Evolutionary conservation across 164 flowering plant species (phyloP), one percentile per base, ranked within the genome.

Genomic region (Nymphaea colorata): DNA sequence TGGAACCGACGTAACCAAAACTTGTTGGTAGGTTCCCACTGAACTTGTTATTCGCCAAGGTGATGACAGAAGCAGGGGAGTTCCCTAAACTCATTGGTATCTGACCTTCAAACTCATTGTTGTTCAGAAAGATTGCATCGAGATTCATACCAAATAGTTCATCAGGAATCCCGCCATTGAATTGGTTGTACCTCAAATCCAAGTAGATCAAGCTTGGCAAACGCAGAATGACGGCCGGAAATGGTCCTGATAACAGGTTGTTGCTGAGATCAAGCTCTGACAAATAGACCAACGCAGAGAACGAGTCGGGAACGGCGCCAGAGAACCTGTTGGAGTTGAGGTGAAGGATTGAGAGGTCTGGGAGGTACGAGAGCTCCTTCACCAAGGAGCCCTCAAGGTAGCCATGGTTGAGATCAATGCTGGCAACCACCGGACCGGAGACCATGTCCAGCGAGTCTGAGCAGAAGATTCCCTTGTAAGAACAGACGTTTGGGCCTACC

Each of bases 1-100:
- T 68, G 11, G 88, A 59, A 66, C 86, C 83, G 83, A 79, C 82
- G 79, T 80, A 82, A 3, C 90, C 91, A 67, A 89, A 83, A 69
- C 90, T 86, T 51, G 83, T 17, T 3, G 99, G 99, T 25, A 94
- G 76, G 61, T 64, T 64, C 12, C 99, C 99, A 7, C 64, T 78
- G 59, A 94, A 79, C 67, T 67, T 85, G 79, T 94, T 91, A 65
- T 94, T 91, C 0, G 97, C 97, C n/a, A 94, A 71, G 47, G 84
- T 94, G 2, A 94, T 86, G 62, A 90, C 99, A 43, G 97, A 94
- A 44, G 99, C 97, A 0, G 83, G 86, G 0, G 98, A 91, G 67
- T 81, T 88, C 10, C 96, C 97, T 42, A 93, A 66, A 70, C 70
- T 91, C 42, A 66, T 63, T 3, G 98, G 98, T 6, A 93, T 70